These are phyloP conservation scores for Pleurotus cornucopiae DNA, from an alignment of 768 basidiomycete genomes.

Conservation along the genomic window DNA sequence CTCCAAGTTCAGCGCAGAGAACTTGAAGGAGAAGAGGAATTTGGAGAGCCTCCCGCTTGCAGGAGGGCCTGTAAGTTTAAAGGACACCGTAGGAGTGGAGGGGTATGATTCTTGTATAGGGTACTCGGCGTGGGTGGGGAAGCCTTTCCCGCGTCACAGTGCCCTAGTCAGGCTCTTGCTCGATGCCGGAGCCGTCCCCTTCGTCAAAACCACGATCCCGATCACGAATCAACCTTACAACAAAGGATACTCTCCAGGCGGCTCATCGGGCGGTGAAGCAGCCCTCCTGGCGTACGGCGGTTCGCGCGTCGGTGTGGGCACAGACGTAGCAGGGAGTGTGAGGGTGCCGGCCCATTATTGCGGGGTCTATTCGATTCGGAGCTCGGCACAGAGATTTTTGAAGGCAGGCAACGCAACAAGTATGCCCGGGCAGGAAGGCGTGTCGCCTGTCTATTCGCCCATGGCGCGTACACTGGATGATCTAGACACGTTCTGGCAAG, in stretches of 20 bases:
- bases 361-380: slow-evolving; percentile 56
- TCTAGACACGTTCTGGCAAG: slow-evolving; percentile 60
- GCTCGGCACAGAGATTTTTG: slow-evolving; percentile 43
- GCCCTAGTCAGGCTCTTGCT: slow-evolving; percentile 48
- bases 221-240: slow-evolving; percentile 51
- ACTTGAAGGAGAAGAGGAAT: neutral
- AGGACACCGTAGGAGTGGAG: slow-evolving; percentile 49
- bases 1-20: neutral
- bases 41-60: slow-evolving; percentile 38
- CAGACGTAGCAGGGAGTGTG: slow-evolving; percentile 68
- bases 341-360: slow-evolving; percentile 64
- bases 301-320: slow-evolving; percentile 59
- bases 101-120: slow-evolving; percentile 60
- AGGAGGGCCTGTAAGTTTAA: slow-evolving; percentile 52
- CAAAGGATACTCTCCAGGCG: slow-evolving; percentile 48
- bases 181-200: slow-evolving; percentile 62
- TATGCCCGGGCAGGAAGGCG: slow-evolving; percentile 57
- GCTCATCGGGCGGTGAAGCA: slow-evolving; percentile 66
- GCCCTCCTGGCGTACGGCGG: slow-evolving; percentile 63
- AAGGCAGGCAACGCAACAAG: slow-evolving; percentile 39
- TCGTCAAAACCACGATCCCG: slow-evolving; percentile 65
- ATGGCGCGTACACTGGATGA: slow-evolving; percentile 61
- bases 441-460: slow-evolving; percentile 50
- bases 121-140: slow-evolving; percentile 46
- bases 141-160: slow-evolving; percentile 42